Evolutionary conservation across 2,329 filamentous ascomycete species (phyloP), one percentile per base, ranked within the genome.

Genomic region (Trichoderma sp.): DNA sequence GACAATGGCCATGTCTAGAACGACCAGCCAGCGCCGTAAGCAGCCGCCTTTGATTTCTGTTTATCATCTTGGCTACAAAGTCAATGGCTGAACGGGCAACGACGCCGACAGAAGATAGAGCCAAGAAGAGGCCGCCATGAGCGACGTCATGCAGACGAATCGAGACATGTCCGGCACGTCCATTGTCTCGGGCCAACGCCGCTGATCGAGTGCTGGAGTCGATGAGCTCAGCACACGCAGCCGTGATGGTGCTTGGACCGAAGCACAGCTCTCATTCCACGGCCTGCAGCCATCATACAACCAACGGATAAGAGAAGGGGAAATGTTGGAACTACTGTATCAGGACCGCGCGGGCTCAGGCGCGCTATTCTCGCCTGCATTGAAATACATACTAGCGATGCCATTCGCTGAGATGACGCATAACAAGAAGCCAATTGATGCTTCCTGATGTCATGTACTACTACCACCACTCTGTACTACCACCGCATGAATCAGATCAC

Each of bases 21-120:
- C 29, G 55, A 67, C 52, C 64, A 19, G 19, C 37, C n/a, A 52
- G 16, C 53, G 63, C 55, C 64, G 63, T 57, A 47, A 66, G 63
- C 63, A 66, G 63, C 63, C 63, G 63, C 63, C 33, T 35, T 35
- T 11, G 33, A 35, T 35, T 35, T 35, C 33, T 35, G 33, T 13
- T 13, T 14, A 35, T 31, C 29, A 6, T 35, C 33, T 35, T 35
- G 33, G 13, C 33, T 35, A 35, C 33, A 6, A 35, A 35, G 33
- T 13, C 33, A 35, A 35, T 14, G 33, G 33, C 11, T 35, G 11
- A 14, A 8, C 19, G 21, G 13, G 29, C 19, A 53, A 29, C 21
- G 8, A 21, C 21, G 53, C 7, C 19, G 24, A 10, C 11, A 49
- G 19, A 10, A 24, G 47, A 11, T 24, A n/a, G 14, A 16, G 35